A percentile compares a stretch with the other conserved stretches of the same genome.
phyloP scores from a whole-genome alignment of 306 rosid genomes.

The Mimosa pudica region DNA sequence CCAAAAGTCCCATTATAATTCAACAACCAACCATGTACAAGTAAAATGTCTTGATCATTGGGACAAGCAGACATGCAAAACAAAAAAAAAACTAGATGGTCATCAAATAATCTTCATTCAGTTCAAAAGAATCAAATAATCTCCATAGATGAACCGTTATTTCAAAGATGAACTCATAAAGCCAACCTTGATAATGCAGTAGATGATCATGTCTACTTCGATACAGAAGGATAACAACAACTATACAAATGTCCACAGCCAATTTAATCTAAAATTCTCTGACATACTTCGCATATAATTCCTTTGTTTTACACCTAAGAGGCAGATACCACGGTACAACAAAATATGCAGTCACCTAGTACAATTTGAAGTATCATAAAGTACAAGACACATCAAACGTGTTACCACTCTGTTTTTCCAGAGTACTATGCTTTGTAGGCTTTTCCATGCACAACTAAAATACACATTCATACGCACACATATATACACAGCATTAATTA shows the following conservation, averaged over 20 bases:
- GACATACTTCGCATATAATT: constrained; percentile 28
- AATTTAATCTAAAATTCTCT: constrained; percentile 18
- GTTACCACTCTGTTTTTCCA: not conserved
- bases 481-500: not conserved
- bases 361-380: not conserved
- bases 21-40: not conserved
- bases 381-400: not conserved
- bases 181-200: not conserved
- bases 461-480: constrained; percentile 27
- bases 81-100: not conserved
- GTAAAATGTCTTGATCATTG: not conserved
- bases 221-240: constrained; percentile 22
- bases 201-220: not conserved
- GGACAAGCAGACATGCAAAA: constrained; percentile 1
- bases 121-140: not conserved
- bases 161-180: not conserved
- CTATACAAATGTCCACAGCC: constrained; percentile 28
- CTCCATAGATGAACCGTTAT: not conserved
- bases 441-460: not conserved
- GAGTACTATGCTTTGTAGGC: not conserved
- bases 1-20: not conserved
- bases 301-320: constrained; percentile 17
- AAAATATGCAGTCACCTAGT: not conserved
- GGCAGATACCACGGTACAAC: not conserved
- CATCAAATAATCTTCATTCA: not conserved